Conservation (phyloP, 2,329 filamentous ascomycete genomes). For the Botrytis aclada region DNA sequence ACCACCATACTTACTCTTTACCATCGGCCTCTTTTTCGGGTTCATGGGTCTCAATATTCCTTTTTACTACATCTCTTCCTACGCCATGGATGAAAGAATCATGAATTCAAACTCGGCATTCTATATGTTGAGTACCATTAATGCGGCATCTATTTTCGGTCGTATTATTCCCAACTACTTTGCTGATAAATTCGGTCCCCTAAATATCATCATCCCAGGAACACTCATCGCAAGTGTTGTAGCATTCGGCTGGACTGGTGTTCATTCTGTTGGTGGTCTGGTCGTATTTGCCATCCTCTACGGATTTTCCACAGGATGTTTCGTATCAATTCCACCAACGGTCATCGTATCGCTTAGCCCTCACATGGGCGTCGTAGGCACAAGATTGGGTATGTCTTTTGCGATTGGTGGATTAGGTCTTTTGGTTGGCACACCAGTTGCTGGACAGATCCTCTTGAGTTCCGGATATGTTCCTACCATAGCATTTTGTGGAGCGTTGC, state of each 20-base stretch:
- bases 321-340: constrained; percentile 24
- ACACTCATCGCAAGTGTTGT: constrained; percentile 21
- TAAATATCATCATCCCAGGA: constrained; percentile 38
- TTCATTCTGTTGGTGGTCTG: constrained; percentile 21
- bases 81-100: constrained; percentile 21
- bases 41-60: constrained; percentile 29
- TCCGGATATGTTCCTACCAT: constrained; percentile 12
- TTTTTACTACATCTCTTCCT: constrained; percentile 28
- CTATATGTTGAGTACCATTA: constrained; percentile 28
- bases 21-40: constrained; percentile 49
- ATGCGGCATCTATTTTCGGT: constrained; percentile 28
- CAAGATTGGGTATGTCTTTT: constrained; percentile 24
- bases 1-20: constrained; percentile 28
- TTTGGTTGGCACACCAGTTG: constrained; percentile 22
- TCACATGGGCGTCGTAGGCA: constrained; percentile 20
- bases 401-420: constrained; percentile 20
- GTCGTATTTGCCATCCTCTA: constrained; percentile 24
- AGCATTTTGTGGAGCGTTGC: constrained; percentile 5
- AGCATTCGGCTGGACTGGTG: constrained; percentile 22
- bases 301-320: constrained; percentile 26
- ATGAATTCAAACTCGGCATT: constrained; percentile 23
- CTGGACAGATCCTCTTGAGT: constrained; percentile 11
- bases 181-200: constrained; percentile 24
- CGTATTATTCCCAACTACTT: constrained; percentile 26
- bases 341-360: constrained; percentile 21